phyloP scores from a whole-genome alignment of 345 rosid genomes.

The Eucalyptus polyanthemos region DNA sequence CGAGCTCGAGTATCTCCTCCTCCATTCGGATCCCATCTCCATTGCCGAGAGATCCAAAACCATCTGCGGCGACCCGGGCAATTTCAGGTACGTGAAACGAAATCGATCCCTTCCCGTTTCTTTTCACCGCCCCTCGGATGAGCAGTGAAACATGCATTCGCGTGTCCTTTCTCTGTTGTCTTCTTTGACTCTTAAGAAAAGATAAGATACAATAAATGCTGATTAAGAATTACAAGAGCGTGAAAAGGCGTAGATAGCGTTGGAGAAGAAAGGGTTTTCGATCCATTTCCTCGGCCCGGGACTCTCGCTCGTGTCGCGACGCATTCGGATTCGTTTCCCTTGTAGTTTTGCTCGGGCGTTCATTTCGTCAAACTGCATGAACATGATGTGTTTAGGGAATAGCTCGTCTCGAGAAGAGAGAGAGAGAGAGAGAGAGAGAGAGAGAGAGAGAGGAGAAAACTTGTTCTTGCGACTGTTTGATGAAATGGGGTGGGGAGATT shows the following conservation, averaged over 20 bases:
- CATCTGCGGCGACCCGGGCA: slow-evolving; percentile 47
- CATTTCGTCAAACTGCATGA: background rate
- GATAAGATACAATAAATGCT: background rate
- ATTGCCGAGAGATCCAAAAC: slow-evolving; percentile 29
- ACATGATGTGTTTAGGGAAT: background rate
- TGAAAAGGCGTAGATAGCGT: background rate
- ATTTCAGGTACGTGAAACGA: slow-evolving; percentile 48
- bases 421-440: background rate
- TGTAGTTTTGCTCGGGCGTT: background rate
- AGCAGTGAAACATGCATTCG: background rate
- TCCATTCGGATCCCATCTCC: slow-evolving; percentile 52
- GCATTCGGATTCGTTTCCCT: background rate
- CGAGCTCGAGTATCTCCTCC: slow-evolving; percentile 86
- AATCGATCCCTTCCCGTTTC: background rate
- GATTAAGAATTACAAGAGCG: background rate
- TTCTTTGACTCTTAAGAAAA: background rate
- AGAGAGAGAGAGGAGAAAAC: background rate
- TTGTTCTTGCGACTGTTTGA: background rate
- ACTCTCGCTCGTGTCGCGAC: background rate
- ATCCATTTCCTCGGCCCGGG: background rate
- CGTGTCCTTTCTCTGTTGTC: background rate
- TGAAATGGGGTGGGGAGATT: background rate
- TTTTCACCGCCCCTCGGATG: background rate
- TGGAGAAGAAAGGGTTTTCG: background rate
- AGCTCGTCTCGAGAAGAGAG: background rate